Conservation (phyloP, 225 moss, liverwort and hornwort genomes). For the Thuidium tamariscinum region DNA sequence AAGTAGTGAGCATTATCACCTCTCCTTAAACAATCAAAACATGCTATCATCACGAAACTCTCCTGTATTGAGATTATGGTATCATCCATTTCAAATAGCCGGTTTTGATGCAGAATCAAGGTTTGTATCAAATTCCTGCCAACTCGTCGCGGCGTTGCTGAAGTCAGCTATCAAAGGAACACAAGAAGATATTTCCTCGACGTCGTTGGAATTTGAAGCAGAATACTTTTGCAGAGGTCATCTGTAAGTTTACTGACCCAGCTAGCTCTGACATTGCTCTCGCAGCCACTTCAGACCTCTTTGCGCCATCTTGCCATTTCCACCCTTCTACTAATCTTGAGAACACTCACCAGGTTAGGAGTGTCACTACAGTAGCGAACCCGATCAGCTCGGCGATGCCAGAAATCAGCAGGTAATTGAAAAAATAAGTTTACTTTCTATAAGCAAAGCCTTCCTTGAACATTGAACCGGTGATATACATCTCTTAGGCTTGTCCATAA, state of each 20-base stretch:
- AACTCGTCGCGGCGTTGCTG: constrained; percentile 46
- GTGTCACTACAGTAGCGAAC: constrained; percentile 33
- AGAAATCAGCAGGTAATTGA: constrained; percentile 29
- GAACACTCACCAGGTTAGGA: constrained; percentile 34
- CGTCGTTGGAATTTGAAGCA: constrained; percentile 13
- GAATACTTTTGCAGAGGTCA: constrained; percentile 46
- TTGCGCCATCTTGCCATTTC: constrained; percentile 57
- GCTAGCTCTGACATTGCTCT: constrained; percentile 47
- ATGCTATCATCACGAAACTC: no score
- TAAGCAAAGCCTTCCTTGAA: neutral
- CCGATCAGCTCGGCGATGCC: constrained; percentile 15
- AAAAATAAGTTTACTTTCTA: neutral
- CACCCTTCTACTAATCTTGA: constrained; percentile 54
- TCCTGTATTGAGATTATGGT: no score
- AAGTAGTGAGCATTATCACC: no score
- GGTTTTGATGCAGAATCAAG: constrained; percentile 4
- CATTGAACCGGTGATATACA: neutral
- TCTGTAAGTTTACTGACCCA: constrained; percentile 42
- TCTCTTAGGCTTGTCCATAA: neutral
- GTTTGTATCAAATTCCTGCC: constrained; percentile 35
- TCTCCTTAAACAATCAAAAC: no score
- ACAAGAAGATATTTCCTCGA: neutral
- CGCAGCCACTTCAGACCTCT: constrained; percentile 32
- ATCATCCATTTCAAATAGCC: neutral
- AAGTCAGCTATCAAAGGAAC: constrained; percentile 24